phyloP scores from a whole-genome alignment of 192 early-diverging fungal species.

The Entomortierella lignicola region DNA sequence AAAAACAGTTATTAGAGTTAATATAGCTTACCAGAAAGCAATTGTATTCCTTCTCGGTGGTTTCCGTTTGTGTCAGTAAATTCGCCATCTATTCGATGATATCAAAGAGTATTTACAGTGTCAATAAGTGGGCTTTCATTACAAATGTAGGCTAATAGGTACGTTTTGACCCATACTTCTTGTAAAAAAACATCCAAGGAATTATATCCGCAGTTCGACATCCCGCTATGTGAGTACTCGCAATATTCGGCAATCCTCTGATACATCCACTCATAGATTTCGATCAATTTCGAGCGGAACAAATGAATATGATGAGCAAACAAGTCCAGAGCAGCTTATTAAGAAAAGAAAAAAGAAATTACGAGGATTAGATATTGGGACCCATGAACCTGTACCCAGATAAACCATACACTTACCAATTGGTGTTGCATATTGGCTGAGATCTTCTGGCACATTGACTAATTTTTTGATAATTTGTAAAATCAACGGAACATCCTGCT shows the following conservation, averaged over 20 bases:
- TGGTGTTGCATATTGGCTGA: slow-evolving; percentile 52
- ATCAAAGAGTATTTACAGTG: background rate
- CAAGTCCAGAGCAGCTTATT: slow-evolving; percentile 46
- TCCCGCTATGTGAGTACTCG: slow-evolving; percentile 46
- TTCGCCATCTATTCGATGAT: slow-evolving; percentile 26
- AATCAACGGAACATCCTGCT: slow-evolving; percentile 31
- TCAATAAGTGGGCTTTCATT: background rate
- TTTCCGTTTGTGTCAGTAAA: slow-evolving; percentile 28
- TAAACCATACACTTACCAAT: no score
- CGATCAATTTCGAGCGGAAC: slow-evolving; percentile 39
- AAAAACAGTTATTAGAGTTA: background rate
- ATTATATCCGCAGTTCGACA: slow-evolving; percentile 47
- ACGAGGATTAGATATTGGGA: no score
- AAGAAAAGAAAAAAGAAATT: background rate
- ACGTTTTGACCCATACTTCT: slow-evolving; percentile 26
- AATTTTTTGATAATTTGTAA: slow-evolving; percentile 41
- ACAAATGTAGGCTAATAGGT: no score
- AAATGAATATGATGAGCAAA: slow-evolving; percentile 51
- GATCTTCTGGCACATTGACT: slow-evolving; percentile 55
- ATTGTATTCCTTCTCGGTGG: slow-evolving; percentile 35
- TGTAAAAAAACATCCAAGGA: slow-evolving; percentile 52
- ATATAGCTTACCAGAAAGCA: slow-evolving; percentile 36
- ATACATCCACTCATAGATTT: slow-evolving; percentile 46
- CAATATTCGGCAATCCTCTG: slow-evolving; percentile 34
- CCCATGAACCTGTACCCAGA: no score